Base-by-base conservation (phyloP, 257 asterid species). In the Sherardia arvensis region DNA sequence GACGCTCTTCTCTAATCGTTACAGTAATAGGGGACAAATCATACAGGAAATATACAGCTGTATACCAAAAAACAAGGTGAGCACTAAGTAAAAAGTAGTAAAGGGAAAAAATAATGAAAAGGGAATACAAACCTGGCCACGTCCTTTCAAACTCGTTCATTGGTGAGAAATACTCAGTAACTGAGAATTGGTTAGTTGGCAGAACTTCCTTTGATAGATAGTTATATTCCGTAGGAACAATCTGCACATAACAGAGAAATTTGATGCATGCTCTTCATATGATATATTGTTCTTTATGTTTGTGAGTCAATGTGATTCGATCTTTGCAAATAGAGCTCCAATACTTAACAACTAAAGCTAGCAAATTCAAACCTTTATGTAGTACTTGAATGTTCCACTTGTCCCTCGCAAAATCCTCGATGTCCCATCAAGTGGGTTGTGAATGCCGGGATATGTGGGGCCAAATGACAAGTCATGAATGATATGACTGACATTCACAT, bases 21-120 rank as follows among this genome's bases (percentile, higher is more conserved):
- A 93, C 99, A 57, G 96, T 93, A 64, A 93, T 90, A 58, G 99
- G 99, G 70, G 99, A 93, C 79, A 93, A 73, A 74, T 93, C 99
- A 78, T 90, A 93, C 83, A 93, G 59, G 72, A 93, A 90, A 81
- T 89, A 93, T 34, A 93, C 96, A 65, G 99, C 99, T 93, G 91
- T 77, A 77, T 30, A 36, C 33, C 53, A 64, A 59, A 29, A 27
- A 61, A 48, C 54, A 32, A 70, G 51, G 61, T 32, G 36, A 21
- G 57, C 18, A 32, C 14, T 10, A 55, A 14, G 0, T 3, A 12
- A 6, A 28, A 27, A 3, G 25, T n/a, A n/a, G n/a, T n/a, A 1
- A 14, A 23, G 30, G 33, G 0, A 20, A 23, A 36, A 12, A 8
- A 49, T 26, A 49, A 1, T 11, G 20, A 49, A 20, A 49, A n/a